phyloP scores from a whole-genome alignment of 139 green algal species.

The Coelastrella sp. region DNA sequence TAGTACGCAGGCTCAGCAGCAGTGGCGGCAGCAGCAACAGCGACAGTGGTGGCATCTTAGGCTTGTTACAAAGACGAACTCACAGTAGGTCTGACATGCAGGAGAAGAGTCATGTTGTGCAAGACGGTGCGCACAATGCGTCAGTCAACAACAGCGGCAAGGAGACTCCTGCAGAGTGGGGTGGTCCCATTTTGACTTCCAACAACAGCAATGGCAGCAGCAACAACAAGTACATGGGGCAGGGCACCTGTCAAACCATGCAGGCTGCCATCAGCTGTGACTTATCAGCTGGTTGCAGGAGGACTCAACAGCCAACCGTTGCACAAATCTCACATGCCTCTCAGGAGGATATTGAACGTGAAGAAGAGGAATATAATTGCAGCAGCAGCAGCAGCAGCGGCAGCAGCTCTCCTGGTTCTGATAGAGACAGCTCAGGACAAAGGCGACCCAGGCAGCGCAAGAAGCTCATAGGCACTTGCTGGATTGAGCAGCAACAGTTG shows the following conservation, averaged over 20 bases:
- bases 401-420: not conserved
- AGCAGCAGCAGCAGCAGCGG: not conserved
- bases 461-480: conserved; percentile 30
- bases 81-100: not conserved
- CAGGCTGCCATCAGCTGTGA: not conserved
- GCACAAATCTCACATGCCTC: no score
- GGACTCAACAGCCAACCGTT: no score
- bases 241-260: not conserved
- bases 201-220: not conserved
- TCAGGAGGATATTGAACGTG: no score
- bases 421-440: not conserved
- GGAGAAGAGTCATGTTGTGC: no score
- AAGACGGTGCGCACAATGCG: no score
- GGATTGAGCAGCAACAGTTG: conserved; percentile 53
- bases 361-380: not conserved
- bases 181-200: no score
- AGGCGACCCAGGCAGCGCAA: not conserved
- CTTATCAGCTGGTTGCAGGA: no score
- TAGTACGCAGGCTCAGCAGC: not conserved
- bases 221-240: not conserved
- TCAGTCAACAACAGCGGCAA: no score
- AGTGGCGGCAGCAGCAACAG: conserved; percentile 6
- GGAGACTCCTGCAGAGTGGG: no score
- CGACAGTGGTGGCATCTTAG: not conserved
- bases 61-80: no score